Evolutionary conservation across 305 asterid genomes (phyloP).

Genomic region (Galium porrigens): DNA sequence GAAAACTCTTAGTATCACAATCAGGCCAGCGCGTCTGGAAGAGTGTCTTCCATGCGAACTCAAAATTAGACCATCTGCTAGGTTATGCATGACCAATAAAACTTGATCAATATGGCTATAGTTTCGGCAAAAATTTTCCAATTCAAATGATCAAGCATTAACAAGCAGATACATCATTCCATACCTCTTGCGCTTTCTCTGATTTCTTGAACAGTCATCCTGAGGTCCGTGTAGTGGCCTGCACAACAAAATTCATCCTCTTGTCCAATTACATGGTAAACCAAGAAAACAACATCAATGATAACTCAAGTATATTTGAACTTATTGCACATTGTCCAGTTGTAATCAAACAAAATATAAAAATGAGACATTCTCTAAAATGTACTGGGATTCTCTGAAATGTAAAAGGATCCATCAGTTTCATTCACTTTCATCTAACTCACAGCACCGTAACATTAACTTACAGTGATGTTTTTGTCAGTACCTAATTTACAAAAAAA

Average conservation of each 20-base stretch:
- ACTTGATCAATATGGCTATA: neutral
- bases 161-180: conserved; percentile 14
- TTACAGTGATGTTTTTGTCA: no score
- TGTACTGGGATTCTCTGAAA: neutral
- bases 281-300: neutral
- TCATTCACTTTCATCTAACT: no score
- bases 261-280: neutral
- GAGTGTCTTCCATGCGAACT: conserved; percentile 42
- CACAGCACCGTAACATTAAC: neutral
- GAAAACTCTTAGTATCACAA: conserved; percentile 20
- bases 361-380: neutral
- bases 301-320: neutral
- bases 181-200: conserved; percentile 76
- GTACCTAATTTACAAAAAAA: neutral
- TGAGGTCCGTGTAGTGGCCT: conserved; percentile 41
- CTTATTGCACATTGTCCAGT: neutral
- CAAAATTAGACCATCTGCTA: conserved; percentile 27
- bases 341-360: no score
- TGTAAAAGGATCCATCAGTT: neutral
- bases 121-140: neutral
- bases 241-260: conserved; percentile 23
- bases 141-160: neutral
- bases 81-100: neutral
- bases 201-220: conserved; percentile 22
- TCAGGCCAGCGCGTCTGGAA: conserved; percentile 64